These are phyloP conservation scores for Puccinellia tenuiflora DNA, from an alignment of 176 grass and related monocot genomes.

Conservation along the genomic window DNA sequence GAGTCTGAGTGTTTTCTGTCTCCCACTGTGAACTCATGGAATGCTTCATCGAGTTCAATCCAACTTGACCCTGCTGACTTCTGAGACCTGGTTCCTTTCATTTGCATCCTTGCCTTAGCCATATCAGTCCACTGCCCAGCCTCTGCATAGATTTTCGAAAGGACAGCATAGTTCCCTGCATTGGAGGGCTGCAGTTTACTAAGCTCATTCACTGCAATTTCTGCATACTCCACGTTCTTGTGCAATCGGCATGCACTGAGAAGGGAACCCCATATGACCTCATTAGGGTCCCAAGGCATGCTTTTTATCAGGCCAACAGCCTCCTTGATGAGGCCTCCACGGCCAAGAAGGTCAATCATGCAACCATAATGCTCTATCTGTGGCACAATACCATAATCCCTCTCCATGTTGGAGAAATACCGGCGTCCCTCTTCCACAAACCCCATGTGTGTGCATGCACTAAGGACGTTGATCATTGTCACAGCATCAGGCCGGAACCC, in stretches of 20 bases:
- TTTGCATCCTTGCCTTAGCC: slow-evolving; percentile 67
- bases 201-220: slow-evolving; percentile 50
- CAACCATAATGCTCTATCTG: slow-evolving; percentile 82
- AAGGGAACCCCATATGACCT: slow-evolving; percentile 60
- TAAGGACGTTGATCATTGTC: slow-evolving; percentile 61
- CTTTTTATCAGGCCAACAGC: slow-evolving; percentile 45
- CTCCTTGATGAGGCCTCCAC: slow-evolving; percentile 54
- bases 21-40: slow-evolving; percentile 62
- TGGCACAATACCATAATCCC: slow-evolving; percentile 44
- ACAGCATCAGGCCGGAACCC: slow-evolving; percentile 55
- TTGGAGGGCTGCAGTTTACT: slow-evolving; percentile 47
- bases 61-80: slow-evolving; percentile 73
- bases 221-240: slow-evolving; percentile 62
- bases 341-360: slow-evolving; percentile 69
- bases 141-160: slow-evolving; percentile 75
- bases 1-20: slow-evolving; percentile 53
- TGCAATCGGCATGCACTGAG: slow-evolving; percentile 76
- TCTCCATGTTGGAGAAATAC: slow-evolving; percentile 53
- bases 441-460: slow-evolving; percentile 62
- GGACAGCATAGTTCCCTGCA: slow-evolving; percentile 61
- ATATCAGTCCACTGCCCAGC: slow-evolving; percentile 57
- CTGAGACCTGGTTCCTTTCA: slow-evolving; percentile 54
- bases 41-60: slow-evolving; percentile 51
- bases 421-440: slow-evolving; percentile 44
- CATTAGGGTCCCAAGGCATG: slow-evolving; percentile 69